Evolutionary conservation across 2,329 filamentous ascomycete genomes (phyloP).

Genomic region (Raffaelea arxii): DNA sequence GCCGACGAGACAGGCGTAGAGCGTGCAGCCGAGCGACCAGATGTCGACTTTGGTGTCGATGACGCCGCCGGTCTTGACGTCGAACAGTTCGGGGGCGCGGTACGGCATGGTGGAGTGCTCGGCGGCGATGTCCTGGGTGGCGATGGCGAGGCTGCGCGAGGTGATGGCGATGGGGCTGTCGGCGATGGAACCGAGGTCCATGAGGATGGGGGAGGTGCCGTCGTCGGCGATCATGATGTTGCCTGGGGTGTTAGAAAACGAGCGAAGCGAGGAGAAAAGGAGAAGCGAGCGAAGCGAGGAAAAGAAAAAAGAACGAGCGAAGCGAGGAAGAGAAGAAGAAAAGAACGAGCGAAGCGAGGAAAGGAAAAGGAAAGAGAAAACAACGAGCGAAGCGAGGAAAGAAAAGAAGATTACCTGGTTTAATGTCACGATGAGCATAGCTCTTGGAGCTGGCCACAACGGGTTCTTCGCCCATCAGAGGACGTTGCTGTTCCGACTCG

Average conservation of each 20-base stretch:
- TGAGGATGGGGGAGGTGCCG: conserved; percentile 80
- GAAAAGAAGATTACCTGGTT: conserved; percentile 58
- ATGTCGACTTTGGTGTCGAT: conserved; percentile 97
- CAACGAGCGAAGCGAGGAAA: conserved; percentile 1
- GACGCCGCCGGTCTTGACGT: conserved; percentile 85
- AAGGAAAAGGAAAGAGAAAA: neutral
- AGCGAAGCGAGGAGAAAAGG: neutral
- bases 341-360: conserved; percentile 2
- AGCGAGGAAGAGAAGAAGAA: neutral
- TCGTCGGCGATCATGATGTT: conserved; percentile 99
- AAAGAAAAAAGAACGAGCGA: neutral
- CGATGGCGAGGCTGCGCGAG: conserved; percentile 78
- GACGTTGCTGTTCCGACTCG: conserved; percentile 66
- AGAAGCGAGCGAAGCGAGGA: neutral
- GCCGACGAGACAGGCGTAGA: conserved; percentile 92
- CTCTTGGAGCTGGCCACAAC: conserved; percentile 64
- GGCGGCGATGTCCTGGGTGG: conserved; percentile 86
- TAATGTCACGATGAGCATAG: conserved; percentile 94
- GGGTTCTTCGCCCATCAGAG: conserved; percentile 72
- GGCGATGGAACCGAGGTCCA: conserved; percentile 91
- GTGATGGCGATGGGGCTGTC: conserved; percentile 83
- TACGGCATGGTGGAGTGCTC: conserved; percentile 99
- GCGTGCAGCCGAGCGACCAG: conserved; percentile 94
- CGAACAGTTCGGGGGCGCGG: conserved; percentile 92
- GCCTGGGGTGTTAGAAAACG: conserved; percentile 31